phyloP scores from a whole-genome alignment of 1,139 yeast genomes.

The Yamadazyma membranifaciens region DNA sequence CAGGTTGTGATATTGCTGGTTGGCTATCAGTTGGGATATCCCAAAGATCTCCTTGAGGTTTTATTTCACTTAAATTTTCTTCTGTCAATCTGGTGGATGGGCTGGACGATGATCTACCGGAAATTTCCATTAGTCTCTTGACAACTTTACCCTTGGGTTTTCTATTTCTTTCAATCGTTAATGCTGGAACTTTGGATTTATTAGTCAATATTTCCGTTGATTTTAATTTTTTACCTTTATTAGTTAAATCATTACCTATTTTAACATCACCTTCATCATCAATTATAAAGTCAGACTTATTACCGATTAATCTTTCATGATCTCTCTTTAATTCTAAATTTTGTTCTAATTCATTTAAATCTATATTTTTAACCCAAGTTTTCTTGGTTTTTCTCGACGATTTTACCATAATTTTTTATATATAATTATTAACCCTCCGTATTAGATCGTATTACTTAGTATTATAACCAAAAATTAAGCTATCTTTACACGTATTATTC shows the following conservation, averaged over 20 bases:
- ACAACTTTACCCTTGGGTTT: slow-evolving; percentile 63
- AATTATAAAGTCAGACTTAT: slow-evolving; percentile 53
- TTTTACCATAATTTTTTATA: slow-evolving; percentile 6
- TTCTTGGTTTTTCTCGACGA: slow-evolving; percentile 84
- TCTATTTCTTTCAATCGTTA: slow-evolving; percentile 27
- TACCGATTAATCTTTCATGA: slow-evolving; percentile 63
- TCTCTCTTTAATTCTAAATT: slow-evolving; percentile 71
- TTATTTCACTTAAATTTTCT: slow-evolving; percentile 60
- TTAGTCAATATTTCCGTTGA: slow-evolving; percentile 72
- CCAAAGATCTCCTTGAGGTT: slow-evolving; percentile 68
- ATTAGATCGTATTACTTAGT: too few relatives aligned
- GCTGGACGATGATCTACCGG: slow-evolving; percentile 74
- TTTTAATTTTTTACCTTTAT: slow-evolving; percentile 40
- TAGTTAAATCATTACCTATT: slow-evolving; percentile 21
- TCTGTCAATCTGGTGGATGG: slow-evolving; percentile 52
- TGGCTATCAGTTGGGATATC: slow-evolving; percentile 28
- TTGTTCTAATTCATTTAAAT: slow-evolving; percentile 71
- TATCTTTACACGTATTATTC: neutral
- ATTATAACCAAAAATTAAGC: too few relatives aligned
- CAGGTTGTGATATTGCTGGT: slow-evolving; percentile 19
- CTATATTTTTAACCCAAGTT: slow-evolving; percentile 96
- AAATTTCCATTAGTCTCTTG: slow-evolving; percentile 67
- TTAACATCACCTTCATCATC: slow-evolving; percentile 43
- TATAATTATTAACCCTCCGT: too few relatives aligned
- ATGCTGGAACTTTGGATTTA: slow-evolving; percentile 77